Evolutionary conservation across 2,329 filamentous ascomycete species (phyloP).

Genomic region (Diatrype stigma): DNA sequence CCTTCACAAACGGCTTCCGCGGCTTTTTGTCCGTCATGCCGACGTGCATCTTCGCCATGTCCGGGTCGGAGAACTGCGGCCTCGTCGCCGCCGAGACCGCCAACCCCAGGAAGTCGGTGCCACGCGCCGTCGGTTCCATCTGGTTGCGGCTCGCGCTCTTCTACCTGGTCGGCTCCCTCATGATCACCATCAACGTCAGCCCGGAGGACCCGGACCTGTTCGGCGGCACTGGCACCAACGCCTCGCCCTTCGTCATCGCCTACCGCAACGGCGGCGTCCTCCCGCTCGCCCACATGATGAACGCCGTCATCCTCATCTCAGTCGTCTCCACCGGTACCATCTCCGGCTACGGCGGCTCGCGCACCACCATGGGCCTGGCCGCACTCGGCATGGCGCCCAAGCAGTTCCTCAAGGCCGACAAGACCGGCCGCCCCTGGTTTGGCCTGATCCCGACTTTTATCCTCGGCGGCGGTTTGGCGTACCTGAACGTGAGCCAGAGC

Average conservation of each 20-base stretch:
- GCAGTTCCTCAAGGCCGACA: constrained; percentile 29
- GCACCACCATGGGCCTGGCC: constrained; percentile 40
- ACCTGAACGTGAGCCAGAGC: constrained; percentile 38
- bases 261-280: constrained; percentile 35
- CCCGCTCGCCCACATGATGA: constrained; percentile 42
- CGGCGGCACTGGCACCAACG: constrained; percentile 35
- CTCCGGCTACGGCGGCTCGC: constrained; percentile 37
- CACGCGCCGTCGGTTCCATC: constrained; percentile 40
- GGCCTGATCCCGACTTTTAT: constrained; percentile 47
- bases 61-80: constrained; percentile 39
- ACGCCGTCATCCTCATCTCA: constrained; percentile 43
- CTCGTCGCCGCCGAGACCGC: constrained; percentile 39
- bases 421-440: constrained; percentile 30
- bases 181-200: constrained; percentile 40
- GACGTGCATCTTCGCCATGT: constrained; percentile 46
- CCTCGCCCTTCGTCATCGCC: constrained; percentile 43
- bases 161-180: constrained; percentile 40
- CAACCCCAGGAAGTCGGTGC: constrained; percentile 39
- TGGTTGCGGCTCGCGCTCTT: constrained; percentile 42
- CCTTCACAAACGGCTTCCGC: constrained; percentile 42
- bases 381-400: constrained; percentile 39
- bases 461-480: constrained; percentile 39
- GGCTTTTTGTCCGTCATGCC: constrained; percentile 53
- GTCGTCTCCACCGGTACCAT: constrained; percentile 41
- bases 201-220: constrained; percentile 36